Evolutionary conservation across 805 yeast genomes (phyloP), one percentile per base, ranked within the genome.

Genomic region (Blastobotrys attinorum): DNA sequence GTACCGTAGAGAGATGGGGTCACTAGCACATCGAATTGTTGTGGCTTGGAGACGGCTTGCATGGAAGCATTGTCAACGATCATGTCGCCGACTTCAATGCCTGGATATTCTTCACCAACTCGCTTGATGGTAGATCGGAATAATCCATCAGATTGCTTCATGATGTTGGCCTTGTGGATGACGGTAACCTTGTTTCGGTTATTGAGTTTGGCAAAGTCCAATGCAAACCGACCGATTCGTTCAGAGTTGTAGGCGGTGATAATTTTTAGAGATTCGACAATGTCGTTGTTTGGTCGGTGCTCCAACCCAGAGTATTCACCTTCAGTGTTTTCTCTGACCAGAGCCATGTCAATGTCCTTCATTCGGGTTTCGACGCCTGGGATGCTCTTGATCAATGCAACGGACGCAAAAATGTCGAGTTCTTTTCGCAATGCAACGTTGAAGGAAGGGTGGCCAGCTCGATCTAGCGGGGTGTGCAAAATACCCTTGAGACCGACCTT

Each of bases 301-400:
- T 90, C 98, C 60, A 92, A 76, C 60, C 97, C 97, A 42, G 97
- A 90, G 75, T 90, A 90, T 72, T 90, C 98, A 75, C 98, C 98
- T 71, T 92, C 97, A 54, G 98, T 90, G 80, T 92, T 92, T 74
- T 92, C 98, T 78, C 98, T 87, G 64, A 92, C 94, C 54, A 92
- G 75, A 33, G 89, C 96, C 62, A 90, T 77, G 71, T 89, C 96
- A 53, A 90, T 85, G 55, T 84, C 88, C 50, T 82, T 76, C 63
- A 88, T 77, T 67, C 89, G 86, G 48, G 95, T 81, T 67, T 86
- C 76, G 52, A 89, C 95, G 66, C 97, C 97, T 49, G 94, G 92
- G 50, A 92, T 77, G 68, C 85, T 83, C 72, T 89, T 87, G 74
- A 88, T 87, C 58, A 88, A 75, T n/a, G 92, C 94, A 53, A 90